Base-by-base conservation (phyloP, 768 basidiomycete genomes). In the Boletus fagicola region DNA sequence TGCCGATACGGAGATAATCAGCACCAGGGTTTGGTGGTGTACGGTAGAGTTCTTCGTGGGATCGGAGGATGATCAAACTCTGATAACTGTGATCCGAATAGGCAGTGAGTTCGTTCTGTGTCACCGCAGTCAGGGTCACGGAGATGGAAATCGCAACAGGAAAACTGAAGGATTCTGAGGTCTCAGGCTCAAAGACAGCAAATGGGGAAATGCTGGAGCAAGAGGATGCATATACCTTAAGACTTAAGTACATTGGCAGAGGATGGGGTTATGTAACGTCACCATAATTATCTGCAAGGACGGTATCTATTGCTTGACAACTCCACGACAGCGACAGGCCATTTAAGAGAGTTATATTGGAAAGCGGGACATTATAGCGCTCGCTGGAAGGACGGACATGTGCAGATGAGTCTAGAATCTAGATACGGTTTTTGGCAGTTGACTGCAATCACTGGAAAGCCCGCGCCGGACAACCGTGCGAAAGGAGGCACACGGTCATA, bases 11-110 rank as follows among this genome's bases (percentile, higher is more conserved):
- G 64, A 46, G 61, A 56, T 63, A 65, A 49, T 47, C 10, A 48
- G 45, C n/a, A 36, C 55, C 28, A 20, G 22, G 8, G 10, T n/a
- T 33, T 33, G 52, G 47, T 30, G 40, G 44, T 48, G 44, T 48
- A 18, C 26, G 47, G 39, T 36, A 8, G 26, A 20, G 33, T 59
- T 65, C 54, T 39, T 9, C 56, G 57, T 62, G 56, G 47, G 43
- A 48, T 43, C 22, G 26, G 20, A 4, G 43, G 40, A 30, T 51
- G 54, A 66, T 63, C 40, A 42, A 63, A 62, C 65, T 50, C 42
- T 64, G 67, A 68, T 69, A 64, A 53, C 45, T 31, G 47, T 20
- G 59, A 54, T 51, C 54, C 57, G 66, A 53, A 22, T 47, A 57
- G 39, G 35, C 18, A 46, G 54, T 53, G 7, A 22, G 18, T 28